phyloP scores from a whole-genome alignment of 2,329 filamentous ascomycete genomes.

The Aspergillus aculeatus region DNA sequence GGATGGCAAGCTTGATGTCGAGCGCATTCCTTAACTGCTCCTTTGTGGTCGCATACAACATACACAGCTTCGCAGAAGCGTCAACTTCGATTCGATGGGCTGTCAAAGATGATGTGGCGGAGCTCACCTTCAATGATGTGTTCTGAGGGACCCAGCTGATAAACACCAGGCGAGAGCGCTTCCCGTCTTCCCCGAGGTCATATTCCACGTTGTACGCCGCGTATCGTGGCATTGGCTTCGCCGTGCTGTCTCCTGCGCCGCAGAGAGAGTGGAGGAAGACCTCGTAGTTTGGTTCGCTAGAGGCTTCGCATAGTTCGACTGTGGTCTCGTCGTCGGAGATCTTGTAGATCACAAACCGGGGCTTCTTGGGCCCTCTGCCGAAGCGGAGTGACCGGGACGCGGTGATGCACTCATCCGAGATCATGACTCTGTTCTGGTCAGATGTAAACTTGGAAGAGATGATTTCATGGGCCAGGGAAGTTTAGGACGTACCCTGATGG shows the following conservation, averaged over 20 bases:
- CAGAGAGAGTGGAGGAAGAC: conserved; percentile 12
- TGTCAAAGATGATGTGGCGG: not conserved
- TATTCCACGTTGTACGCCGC: conserved; percentile 20
- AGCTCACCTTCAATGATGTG: conserved; percentile 10
- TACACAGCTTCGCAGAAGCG: conserved; percentile 3
- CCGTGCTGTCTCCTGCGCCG: not conserved
- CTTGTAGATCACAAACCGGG: conserved; percentile 12
- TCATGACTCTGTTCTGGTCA: not conserved
- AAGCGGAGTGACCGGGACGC: conserved; percentile 9
- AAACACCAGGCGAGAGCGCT: conserved; percentile 11
- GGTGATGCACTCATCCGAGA: conserved; percentile 5
- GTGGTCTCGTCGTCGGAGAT: conserved; percentile 13
- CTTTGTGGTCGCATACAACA: conserved; percentile 16
- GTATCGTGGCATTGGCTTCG: conserved; percentile 11
- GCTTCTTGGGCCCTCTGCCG: conserved; percentile 6
- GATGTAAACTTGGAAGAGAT: too few relatives aligned
- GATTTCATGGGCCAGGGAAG: too few relatives aligned
- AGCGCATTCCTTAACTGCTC: conserved; percentile 13
- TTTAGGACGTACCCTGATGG: too few relatives aligned
- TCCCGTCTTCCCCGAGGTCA: conserved; percentile 13
- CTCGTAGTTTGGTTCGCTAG: conserved; percentile 12
- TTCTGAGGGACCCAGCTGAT: conserved; percentile 15
- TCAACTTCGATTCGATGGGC: too few relatives aligned
- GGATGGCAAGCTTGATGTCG: conserved; percentile 15
- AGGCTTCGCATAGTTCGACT: conserved; percentile 11